Evolutionary conservation across 139 green algal species (phyloP).

Genomic region (Chlorella sp.): DNA sequence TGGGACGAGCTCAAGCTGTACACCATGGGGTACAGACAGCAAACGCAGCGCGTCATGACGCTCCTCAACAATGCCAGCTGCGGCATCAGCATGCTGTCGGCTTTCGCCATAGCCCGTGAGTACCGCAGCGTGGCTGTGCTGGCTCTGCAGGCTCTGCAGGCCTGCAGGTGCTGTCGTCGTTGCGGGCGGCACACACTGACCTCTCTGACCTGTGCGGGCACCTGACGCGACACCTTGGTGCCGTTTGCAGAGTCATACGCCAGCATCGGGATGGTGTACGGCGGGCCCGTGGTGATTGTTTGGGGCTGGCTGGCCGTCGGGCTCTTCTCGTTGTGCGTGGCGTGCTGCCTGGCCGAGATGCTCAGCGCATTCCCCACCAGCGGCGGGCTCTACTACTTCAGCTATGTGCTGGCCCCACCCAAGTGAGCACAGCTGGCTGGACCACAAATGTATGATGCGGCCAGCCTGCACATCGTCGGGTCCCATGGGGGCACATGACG

Average conservation of each 20-base stretch:
- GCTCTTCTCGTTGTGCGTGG: conserved; percentile 26
- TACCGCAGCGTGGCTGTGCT: neutral
- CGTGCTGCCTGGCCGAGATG: conserved; percentile 41
- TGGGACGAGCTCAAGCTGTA: conserved; percentile 16
- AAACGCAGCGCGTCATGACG: neutral
- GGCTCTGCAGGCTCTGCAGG: neutral
- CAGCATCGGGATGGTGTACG: conserved; percentile 27
- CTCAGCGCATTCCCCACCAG: conserved; percentile 30
- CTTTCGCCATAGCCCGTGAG: neutral
- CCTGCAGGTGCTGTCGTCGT: neutral
- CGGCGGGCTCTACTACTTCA: conserved; percentile 27
- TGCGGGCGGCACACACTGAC: too few relatives aligned
- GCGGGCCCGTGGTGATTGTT: conserved; percentile 37
- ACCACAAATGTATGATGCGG: neutral
- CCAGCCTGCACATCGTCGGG: neutral
- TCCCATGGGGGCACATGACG: too few relatives aligned
- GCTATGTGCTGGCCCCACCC: neutral
- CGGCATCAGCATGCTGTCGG: neutral
- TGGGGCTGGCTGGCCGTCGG: conserved; percentile 42
- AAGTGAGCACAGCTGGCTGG: neutral
- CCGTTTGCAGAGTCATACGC: conserved; percentile 13
- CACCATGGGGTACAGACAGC: conserved; percentile 18
- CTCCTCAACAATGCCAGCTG: neutral
- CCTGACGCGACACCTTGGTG: too few relatives aligned
- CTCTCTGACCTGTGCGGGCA: too few relatives aligned